Percentiles rank a stretch among this genome's conserved stretches.
phyloP scores from a whole-genome alignment of 345 rosid genomes.

The Syzygium aqueum region DNA sequence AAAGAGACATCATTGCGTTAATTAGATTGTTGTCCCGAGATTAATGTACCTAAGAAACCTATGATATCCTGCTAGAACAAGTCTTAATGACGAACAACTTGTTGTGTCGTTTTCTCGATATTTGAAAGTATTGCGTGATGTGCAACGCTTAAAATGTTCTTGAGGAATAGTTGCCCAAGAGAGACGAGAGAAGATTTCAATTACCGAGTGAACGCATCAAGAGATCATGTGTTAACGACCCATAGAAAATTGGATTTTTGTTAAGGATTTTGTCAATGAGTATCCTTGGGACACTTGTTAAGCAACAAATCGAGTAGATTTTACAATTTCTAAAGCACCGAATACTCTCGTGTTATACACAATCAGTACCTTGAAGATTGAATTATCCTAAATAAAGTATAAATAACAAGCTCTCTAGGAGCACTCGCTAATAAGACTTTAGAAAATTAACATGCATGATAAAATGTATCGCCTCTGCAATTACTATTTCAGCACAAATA shows the following conservation, averaged over 20 bases:
- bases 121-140: too few relatives aligned
- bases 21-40: background rate
- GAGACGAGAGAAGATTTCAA: background rate
- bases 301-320: background rate
- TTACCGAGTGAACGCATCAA: background rate
- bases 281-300: background rate
- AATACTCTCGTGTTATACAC: background rate
- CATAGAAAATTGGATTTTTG: background rate
- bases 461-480: background rate
- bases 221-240: background rate
- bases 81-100: background rate
- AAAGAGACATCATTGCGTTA: background rate
- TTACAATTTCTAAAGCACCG: background rate
- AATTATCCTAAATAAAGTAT: background rate
- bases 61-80: background rate
- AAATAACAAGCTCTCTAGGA: background rate
- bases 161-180: background rate
- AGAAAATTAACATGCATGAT: background rate
- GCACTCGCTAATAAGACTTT: background rate
- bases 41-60: background rate
- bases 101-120: background rate
- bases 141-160: background rate
- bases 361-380: background rate
- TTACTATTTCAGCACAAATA: background rate
- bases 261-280: background rate